Conservation (phyloP, 306 rosid species). For the Cucumis cinereus region DNA sequence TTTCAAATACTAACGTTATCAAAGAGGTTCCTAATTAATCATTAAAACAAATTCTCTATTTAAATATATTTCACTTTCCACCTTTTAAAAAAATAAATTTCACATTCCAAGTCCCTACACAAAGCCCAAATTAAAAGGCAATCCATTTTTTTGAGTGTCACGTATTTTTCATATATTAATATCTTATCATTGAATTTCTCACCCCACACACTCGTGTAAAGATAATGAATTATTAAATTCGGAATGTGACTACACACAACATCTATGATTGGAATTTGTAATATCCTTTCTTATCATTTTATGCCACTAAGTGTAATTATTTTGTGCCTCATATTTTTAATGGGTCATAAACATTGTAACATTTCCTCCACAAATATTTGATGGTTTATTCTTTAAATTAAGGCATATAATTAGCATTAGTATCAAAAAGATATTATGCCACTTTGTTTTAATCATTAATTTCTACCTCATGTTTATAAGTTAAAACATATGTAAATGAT, state of each 20-base stretch:
- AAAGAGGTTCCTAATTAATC: too few relatives aligned
- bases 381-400: neutral
- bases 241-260: neutral
- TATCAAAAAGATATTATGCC: neutral
- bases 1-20: too few relatives aligned
- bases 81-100: too few relatives aligned
- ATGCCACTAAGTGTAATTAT: neutral
- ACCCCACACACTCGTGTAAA: neutral
- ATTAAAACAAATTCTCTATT: too few relatives aligned
- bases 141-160: neutral
- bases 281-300: neutral
- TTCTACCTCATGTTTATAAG: neutral
- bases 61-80: too few relatives aligned
- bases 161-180: conserved; percentile 9
- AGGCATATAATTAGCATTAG: neutral
- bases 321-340: neutral
- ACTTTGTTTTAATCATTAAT: neutral
- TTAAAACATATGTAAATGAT: too few relatives aligned
- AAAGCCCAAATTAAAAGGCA: neutral
- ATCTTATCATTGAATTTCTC: conserved; percentile 8
- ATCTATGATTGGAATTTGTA: neutral
- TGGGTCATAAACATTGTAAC: neutral
- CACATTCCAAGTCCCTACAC: neutral
- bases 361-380: neutral
- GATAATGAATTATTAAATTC: neutral